Evolutionary conservation across 1,284 basidiomycete genomes (phyloP).

Genomic region (Tilletia walkeri): DNA sequence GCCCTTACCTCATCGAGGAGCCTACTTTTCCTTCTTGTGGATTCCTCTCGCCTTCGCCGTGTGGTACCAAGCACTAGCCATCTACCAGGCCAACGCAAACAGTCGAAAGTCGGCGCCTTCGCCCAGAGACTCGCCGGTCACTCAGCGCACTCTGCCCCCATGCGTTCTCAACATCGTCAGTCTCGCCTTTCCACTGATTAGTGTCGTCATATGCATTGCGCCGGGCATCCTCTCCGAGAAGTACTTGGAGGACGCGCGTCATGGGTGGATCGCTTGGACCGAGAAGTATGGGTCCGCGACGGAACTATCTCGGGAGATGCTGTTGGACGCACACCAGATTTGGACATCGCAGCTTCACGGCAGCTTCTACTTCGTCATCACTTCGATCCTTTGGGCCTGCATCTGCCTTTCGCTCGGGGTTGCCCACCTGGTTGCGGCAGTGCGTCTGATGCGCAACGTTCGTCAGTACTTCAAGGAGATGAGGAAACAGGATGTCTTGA

Average conservation of each 20-base stretch:
- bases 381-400: not conserved
- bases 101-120: not conserved
- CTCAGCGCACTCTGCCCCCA: not conserved
- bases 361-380: not conserved
- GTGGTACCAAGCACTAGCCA: slow-evolving; percentile 1
- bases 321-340: not conserved
- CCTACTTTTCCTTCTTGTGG: not conserved
- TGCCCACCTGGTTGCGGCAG: not conserved
- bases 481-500: not conserved
- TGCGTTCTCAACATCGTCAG: not conserved
- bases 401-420: not conserved
- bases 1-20: not conserved
- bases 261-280: not conserved
- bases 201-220: not conserved
- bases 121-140: not conserved
- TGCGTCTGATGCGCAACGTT: not conserved
- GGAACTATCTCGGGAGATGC: not conserved
- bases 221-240: not conserved
- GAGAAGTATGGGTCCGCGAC: not conserved
- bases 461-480: not conserved
- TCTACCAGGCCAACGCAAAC: not conserved
- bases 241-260: not conserved
- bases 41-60: not conserved
- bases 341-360: not conserved
- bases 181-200: not conserved